Percentiles rank a stretch among this genome's conserved stretches.
phyloP scores from a whole-genome alignment of 148 eudicot genomes.

The Nyssa sinensis region DNA sequence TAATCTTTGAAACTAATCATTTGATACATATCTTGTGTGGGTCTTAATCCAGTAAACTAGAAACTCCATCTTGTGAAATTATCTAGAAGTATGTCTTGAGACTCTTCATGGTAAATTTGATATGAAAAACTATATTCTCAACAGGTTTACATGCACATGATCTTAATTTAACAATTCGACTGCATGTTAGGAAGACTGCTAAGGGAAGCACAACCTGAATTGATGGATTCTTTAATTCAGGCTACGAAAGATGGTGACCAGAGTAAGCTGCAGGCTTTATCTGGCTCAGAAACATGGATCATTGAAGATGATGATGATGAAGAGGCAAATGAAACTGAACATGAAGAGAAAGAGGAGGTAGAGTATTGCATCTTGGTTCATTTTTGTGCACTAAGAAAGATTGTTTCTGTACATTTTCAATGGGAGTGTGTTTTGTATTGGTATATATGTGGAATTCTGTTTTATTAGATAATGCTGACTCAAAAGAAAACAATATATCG shows the following conservation, averaged over 20 bases:
- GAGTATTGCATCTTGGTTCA: not conserved
- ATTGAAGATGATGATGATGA: slow-evolving; percentile 35
- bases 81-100: not conserved
- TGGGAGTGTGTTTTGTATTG: not conserved
- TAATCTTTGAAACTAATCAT: too few relatives aligned
- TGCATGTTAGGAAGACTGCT: slow-evolving; percentile 68
- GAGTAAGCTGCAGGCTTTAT: slow-evolving; percentile 49
- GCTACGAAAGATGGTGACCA: slow-evolving; percentile 85
- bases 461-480: not conserved
- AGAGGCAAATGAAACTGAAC: slow-evolving; percentile 32
- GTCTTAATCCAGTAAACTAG: not conserved
- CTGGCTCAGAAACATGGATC: slow-evolving; percentile 28
- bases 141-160: not conserved
- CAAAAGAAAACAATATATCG: not conserved
- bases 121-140: not conserved
- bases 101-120: not conserved
- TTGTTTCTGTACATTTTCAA: not conserved
- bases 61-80: not conserved
- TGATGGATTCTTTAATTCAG: slow-evolving; percentile 76
- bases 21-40: not conserved
- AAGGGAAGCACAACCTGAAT: slow-evolving; percentile 64
- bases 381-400: not conserved
- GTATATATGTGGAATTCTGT: not conserved
- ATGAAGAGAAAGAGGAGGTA: slow-evolving; percentile 57
- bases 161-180: not conserved